Conservation (phyloP, 352 stramenopile species). For the Pythium aristosporum region DNA sequence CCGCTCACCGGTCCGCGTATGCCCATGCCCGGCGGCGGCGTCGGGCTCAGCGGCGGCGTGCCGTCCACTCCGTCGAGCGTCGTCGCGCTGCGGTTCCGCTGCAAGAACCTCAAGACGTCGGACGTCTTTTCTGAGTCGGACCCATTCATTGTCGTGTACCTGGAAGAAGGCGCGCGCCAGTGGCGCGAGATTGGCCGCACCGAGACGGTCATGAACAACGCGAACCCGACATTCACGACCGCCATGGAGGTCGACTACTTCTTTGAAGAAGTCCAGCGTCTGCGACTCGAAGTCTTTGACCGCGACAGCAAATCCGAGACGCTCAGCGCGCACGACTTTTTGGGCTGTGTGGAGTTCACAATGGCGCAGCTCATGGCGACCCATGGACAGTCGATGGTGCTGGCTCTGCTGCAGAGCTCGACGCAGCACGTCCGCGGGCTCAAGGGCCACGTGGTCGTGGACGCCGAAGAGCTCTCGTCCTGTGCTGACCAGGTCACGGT, state of each 20-base stretch:
- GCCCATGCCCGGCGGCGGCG: constrained; percentile 10
- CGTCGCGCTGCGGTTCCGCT: constrained; percentile 67
- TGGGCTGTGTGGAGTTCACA: constrained; percentile 74
- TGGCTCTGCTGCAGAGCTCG: constrained; percentile 53
- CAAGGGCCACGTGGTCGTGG: constrained; percentile 60
- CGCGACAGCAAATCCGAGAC: constrained; percentile 63
- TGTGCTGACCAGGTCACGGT: constrained; percentile 66
- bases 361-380: constrained; percentile 77
- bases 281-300: constrained; percentile 82
- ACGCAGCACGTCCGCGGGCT: constrained; percentile 42
- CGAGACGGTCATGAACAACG: constrained; percentile 69
- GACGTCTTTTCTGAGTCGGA: constrained; percentile 73
- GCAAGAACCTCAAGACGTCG: constrained; percentile 63
- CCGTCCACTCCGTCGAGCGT: constrained; percentile 51
- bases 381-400: constrained; percentile 52
- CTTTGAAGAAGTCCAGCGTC: constrained; percentile 80
- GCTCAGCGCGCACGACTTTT: constrained; percentile 64
- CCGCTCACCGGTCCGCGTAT: constrained; percentile 22
- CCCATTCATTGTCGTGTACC: constrained; percentile 73
- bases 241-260: constrained; percentile 74
- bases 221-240: constrained; percentile 69
- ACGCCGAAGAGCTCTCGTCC: constrained; percentile 66
- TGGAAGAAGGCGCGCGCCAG: constrained; percentile 43
- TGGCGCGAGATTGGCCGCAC: constrained; percentile 79
- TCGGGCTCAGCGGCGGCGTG: constrained; percentile 14